Conservation (phyloP, 2,329 filamentous ascomycete species). For the Hypoxylon sp. region DNA sequence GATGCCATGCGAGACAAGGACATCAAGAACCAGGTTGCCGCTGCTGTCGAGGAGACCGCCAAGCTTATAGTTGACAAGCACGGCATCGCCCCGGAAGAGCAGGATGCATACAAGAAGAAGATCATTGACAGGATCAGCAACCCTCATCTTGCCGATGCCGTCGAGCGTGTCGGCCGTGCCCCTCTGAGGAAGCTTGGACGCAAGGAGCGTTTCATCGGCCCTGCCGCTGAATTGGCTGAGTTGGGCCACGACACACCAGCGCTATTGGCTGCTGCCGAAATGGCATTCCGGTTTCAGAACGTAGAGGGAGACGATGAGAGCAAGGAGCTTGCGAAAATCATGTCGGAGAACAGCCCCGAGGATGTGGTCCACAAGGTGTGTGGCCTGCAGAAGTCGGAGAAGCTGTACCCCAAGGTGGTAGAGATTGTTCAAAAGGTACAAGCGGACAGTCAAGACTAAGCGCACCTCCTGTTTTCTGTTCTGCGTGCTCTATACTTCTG, state of each 20-base stretch:
- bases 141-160: constrained; percentile 90
- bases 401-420: constrained; percentile 82
- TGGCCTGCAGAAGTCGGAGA: constrained; percentile 81
- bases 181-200: constrained; percentile 93
- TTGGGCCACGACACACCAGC: constrained; percentile 78
- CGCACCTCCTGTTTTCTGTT: constrained; percentile 18
- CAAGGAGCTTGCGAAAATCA: constrained; percentile 85
- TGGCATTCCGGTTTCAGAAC: constrained; percentile 95
- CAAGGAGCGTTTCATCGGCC: constrained; percentile 96
- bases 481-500: constrained; percentile 33
- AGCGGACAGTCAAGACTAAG: constrained; percentile 68
- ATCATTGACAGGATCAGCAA: constrained; percentile 96
- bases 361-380: constrained; percentile 86
- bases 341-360: constrained; percentile 80
- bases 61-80: constrained; percentile 90
- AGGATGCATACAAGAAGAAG: constrained; percentile 89
- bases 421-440: constrained; percentile 89
- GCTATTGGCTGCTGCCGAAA: constrained; percentile 87
- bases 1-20: constrained; percentile 86
- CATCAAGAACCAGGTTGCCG: constrained; percentile 84
- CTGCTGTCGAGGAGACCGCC: constrained; percentile 87
- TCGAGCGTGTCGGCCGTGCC: constrained; percentile 95
- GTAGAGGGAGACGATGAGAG: constrained; percentile 94
- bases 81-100: constrained; percentile 79
- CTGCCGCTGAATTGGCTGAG: constrained; percentile 90